Base-by-base conservation (phyloP, 2,329 filamentous ascomycete genomes). In the Diplodia intermedia region DNA sequence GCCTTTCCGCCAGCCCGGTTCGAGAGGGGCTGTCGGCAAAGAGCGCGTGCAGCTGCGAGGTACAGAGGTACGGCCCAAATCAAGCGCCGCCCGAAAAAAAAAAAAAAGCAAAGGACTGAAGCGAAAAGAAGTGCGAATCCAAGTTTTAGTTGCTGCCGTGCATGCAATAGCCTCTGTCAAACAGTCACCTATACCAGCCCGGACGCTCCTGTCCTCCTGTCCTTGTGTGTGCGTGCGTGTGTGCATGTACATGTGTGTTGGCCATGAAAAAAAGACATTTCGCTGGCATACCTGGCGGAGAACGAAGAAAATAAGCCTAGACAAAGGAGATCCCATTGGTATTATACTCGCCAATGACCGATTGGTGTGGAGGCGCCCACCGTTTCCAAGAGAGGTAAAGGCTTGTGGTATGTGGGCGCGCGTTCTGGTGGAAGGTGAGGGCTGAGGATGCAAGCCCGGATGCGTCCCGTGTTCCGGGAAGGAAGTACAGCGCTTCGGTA, bases 71-170 rank as follows among this genome's bases (percentile, higher is more conserved):
- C 56, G 52, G 47, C 11, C 31, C 29, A 36, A n/a, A 52, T n/a
- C 29, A 52, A 31, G 14, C 26, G 57, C 49, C 31, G 43, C 57
- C 57, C n/a, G 20, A 26, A 23, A 61, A 65, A 60, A 60, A 47
- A 26, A 47, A 18, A 50, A 61, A 65, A 65, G 33, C 49, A 65
- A 65, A 65, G 36, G n/a, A 57, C n/a, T 50, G 36, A 56, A 57
- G n/a, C 15, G 38, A 43, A n/a, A 56, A 55, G 36, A 66, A 66
- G 63, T 23, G 52, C 36, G 50, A 56, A 40, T 29, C 60, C 40
- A 63, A 63, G 60, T 63, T 63, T 63, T 52, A 52, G 31, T 38
- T 63, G 60, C 60, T 63, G 60, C 60, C 23, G 60, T 63, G 60
- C 60, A 53, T 63, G 60, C 60, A 52, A 52, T 53, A 63, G 4